Percentiles rank a stretch among this genome's conserved stretches.
phyloP scores from a whole-genome alignment of 2,329 filamentous ascomycete genomes.

The Anthostomella pinea region DNA sequence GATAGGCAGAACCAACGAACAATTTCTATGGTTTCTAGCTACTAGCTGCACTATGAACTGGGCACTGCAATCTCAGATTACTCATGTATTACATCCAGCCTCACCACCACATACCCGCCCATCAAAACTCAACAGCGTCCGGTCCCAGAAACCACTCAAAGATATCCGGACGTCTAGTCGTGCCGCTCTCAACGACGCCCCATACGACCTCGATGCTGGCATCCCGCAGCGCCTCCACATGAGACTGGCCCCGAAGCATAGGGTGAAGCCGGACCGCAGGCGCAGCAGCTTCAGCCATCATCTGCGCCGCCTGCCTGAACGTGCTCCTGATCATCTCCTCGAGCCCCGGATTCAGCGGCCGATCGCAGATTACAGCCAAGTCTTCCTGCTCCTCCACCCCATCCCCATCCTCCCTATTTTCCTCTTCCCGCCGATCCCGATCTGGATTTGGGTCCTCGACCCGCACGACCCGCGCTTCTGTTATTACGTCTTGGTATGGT shows the following conservation, averaged over 20 bases:
- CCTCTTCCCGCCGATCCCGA: too few species aligned
- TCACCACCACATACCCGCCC: too few species aligned
- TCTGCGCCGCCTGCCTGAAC: not conserved
- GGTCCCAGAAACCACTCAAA: not conserved
- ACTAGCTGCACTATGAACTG: too few species aligned
- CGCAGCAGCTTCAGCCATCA: too few species aligned
- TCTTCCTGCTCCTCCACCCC: not conserved
- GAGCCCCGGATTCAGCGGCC: not conserved
- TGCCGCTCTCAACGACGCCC: not conserved
- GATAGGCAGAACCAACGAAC: too few species aligned
- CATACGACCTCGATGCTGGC: constrained; percentile 6
- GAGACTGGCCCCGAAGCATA: too few species aligned
- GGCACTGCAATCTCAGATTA: too few species aligned
- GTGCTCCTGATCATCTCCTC: not conserved
- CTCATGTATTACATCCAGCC: too few species aligned
- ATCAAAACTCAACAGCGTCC: too few species aligned
- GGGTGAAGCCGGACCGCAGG: too few species aligned
- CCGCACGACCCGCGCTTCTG: constrained; percentile 1
- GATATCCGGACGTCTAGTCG: constrained; percentile 3
- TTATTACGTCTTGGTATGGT: constrained; percentile 5
- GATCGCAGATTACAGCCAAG: not conserved
- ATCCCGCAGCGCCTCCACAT: constrained; percentile 1
- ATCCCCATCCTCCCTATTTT: not conserved
- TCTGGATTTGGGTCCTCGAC: too few species aligned
- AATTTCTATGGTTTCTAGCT: too few species aligned